phyloP scores from a whole-genome alignment of 179 eudicot genomes.

The Heliamphora pulchella region DNA sequence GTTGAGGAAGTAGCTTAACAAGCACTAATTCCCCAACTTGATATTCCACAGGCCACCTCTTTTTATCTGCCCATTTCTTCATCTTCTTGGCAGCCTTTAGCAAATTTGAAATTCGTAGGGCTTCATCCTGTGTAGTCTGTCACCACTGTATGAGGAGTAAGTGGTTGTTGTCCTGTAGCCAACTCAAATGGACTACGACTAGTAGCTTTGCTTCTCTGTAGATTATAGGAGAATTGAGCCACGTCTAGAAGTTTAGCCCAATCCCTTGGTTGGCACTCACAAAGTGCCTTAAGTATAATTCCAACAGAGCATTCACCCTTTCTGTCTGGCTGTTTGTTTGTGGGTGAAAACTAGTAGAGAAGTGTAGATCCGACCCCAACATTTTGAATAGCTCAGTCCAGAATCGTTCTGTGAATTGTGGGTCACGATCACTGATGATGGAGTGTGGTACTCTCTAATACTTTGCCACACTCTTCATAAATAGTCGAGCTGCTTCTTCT shows the following conservation, averaged over 20 bases:
- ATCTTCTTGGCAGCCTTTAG: neutral
- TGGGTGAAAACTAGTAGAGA: constrained; percentile 14
- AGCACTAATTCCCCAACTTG: neutral
- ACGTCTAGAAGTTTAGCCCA: neutral
- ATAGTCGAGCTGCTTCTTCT: neutral
- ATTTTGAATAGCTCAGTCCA: constrained; percentile 15
- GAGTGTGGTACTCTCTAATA: constrained; percentile 11
- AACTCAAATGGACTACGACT: neutral
- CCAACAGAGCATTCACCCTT: constrained; percentile 15
- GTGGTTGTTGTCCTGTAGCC: neutral
- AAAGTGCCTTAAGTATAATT: constrained; percentile 14
- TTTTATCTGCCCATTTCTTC: neutral
- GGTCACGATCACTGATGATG: constrained; percentile 15
- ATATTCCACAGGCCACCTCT: neutral
- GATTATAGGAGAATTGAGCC: neutral
- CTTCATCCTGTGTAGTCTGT: neutral
- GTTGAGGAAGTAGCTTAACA: too few species aligned
- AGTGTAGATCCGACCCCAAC: neutral
- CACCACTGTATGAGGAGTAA: neutral
- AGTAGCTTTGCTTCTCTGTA: neutral
- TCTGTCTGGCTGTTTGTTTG: constrained; percentile 18
- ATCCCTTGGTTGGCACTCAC: constrained; percentile 11
- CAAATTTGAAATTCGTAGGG: neutral
- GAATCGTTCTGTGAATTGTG: constrained; percentile 6
- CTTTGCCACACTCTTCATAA: constrained; percentile 19